Evolutionary conservation across 257 asterid species (phyloP), one percentile per base, ranked within the genome.

Genomic region (Ilex aquifolium): DNA sequence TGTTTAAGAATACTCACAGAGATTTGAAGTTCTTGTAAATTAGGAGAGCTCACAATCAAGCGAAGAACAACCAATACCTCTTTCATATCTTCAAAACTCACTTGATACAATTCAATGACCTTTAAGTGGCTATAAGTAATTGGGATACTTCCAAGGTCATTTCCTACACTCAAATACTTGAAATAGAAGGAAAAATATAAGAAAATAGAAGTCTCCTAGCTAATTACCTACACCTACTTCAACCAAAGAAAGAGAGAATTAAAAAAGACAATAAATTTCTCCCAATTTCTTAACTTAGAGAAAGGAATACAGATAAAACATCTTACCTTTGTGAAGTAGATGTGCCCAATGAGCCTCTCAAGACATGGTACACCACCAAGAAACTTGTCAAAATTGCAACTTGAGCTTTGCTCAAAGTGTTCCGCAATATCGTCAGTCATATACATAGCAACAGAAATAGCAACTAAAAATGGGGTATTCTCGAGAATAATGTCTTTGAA

Each of bases 251-350:
- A 12, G 30, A 29, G 14, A 46, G 1, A 44, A 56, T 13, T 36
- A 9, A n/a, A 30, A 48, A 62, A 9, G 10, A 21, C 17, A 27
- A 52, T 14, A 50, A 32, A 14, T 13, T 55, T 40, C 40, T 3
- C n/a, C 32, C 9, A 58, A 58, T 15, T 59, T 48, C 54, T 36
- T 21, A 36, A 72, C 39, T 53, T 31, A 15, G 30, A 56, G 49
- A 8, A 44, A 44, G 64, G 64, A 10, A 55, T 40, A 31, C 4
- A 31, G 6, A 49, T 49, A 15, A 4, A 11, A 7, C 57, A 32
- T 32, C 70, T 71, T 83, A 87, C 98, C 82, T 92, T 83, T 6
- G 97, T 85, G 87, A 89, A 92, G 82, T 85, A 82, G 65, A 87
- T 78, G 60, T 82, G 95, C 57, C 99, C 99, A 59, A 72, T 73